phyloP scores from a whole-genome alignment of 2,329 filamentous ascomycete genomes.

The Colletotrichum sidae region DNA sequence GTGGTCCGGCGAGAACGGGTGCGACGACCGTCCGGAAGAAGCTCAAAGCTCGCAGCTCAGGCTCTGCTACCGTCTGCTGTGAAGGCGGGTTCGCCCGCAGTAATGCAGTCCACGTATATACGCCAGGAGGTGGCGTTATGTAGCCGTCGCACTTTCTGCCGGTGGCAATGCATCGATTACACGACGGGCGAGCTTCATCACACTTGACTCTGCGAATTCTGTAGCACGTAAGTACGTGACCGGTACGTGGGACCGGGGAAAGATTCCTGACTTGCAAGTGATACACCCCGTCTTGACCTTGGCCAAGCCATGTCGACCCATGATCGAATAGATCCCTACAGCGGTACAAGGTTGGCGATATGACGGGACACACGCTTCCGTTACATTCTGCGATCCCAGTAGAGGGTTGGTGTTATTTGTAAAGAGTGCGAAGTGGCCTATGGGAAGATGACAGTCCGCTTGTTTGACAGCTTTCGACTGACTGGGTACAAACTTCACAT shows the following conservation, averaged over 20 bases:
- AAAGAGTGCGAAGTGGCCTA: conserved; percentile 25
- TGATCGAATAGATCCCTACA: background rate
- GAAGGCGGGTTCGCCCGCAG: conserved; percentile 41
- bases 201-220: conserved; percentile 48
- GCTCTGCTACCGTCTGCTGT: conserved; percentile 41
- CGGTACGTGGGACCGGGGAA: background rate
- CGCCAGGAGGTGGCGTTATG: conserved; percentile 23
- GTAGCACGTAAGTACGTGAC: background rate
- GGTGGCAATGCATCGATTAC: conserved; percentile 42
- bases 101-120: conserved; percentile 49
- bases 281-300: conserved; percentile 42
- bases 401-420: background rate
- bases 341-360: too few relatives aligned
- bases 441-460: background rate
- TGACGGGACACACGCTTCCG: too few relatives aligned
- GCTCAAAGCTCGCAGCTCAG: conserved; percentile 48
- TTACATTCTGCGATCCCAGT: too few relatives aligned
- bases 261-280: conserved; percentile 42
- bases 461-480: too few relatives aligned
- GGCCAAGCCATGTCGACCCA: conserved; percentile 18
- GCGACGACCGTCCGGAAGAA: conserved; percentile 53
- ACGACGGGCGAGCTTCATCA: conserved; percentile 45
- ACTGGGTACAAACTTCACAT: too few relatives aligned
- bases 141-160: conserved; percentile 49
- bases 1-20: conserved; percentile 49